A percentile compares a stretch with the other conserved stretches of the same genome.
Evolutionary conservation across 129 eudicot genomes (phyloP).

Genomic region (Lactuca sativa): DNA sequence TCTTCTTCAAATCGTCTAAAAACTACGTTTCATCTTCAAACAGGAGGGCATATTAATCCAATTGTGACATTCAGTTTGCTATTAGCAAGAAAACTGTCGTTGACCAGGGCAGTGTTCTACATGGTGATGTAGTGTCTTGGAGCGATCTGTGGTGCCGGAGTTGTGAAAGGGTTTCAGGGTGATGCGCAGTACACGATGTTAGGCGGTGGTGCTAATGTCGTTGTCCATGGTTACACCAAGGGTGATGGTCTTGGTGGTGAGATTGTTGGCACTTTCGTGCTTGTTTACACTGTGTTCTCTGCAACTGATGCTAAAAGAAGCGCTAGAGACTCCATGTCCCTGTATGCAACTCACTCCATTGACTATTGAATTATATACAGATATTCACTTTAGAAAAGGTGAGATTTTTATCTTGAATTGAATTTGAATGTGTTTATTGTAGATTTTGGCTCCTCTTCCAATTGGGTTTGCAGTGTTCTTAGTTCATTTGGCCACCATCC

Average conservation of each 20-base stretch:
- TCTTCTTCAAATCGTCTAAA: not conserved
- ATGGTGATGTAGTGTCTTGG: slow-evolving; percentile 93
- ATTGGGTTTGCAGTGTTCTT: too few species aligned
- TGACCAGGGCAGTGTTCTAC: slow-evolving; percentile 76
- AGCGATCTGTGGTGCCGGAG: slow-evolving; percentile 93
- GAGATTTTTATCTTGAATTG: too few species aligned
- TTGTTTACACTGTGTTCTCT: slow-evolving; percentile 69
- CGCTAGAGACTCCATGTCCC: slow-evolving; percentile 77
- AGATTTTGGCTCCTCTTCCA: too few species aligned
- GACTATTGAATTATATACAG: too few species aligned
- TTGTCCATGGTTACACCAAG: slow-evolving; percentile 64
- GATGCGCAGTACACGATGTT: slow-evolving; percentile 34
- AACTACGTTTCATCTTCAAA: slow-evolving; percentile 17
- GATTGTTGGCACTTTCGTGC: slow-evolving; percentile 65
- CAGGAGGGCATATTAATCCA: slow-evolving; percentile 97
- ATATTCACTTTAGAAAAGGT: too few species aligned
- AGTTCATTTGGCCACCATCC: too few species aligned
- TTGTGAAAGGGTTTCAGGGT: slow-evolving; percentile 78
- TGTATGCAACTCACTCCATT: too few species aligned
- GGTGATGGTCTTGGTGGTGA: slow-evolving; percentile 72
- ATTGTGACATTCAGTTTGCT: slow-evolving; percentile 84
- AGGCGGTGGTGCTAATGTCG: slow-evolving; percentile 70
- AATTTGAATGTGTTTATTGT: too few species aligned
- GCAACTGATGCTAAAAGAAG: slow-evolving; percentile 81
- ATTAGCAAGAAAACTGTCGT: slow-evolving; percentile 77